Conservation (phyloP, 441 rosid species). For the Adansonia grandidieri region DNA sequence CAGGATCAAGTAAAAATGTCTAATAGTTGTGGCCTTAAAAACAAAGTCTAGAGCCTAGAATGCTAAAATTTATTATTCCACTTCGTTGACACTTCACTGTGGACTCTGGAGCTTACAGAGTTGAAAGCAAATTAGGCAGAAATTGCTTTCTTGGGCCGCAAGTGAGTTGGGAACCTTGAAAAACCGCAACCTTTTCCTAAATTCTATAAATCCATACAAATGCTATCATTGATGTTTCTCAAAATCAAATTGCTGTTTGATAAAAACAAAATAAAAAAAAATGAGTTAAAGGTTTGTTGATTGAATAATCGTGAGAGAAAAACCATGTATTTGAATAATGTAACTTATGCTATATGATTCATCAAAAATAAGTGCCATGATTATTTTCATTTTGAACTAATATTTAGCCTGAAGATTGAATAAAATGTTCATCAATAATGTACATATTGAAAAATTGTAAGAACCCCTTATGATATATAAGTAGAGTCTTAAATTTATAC, state of each 20-base stretch:
- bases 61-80: not conserved
- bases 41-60: not conserved
- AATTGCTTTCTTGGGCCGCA: not conserved
- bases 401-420: constrained; percentile 42
- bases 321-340: too few relatives aligned
- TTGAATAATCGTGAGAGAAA: too few relatives aligned
- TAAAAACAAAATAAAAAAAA: not conserved
- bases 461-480: too few relatives aligned
- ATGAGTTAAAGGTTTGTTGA: too few relatives aligned
- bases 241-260: not conserved
- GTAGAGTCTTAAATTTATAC: not conserved
- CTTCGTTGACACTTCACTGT: not conserved
- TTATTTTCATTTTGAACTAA: constrained; percentile 28
- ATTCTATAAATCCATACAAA: not conserved
- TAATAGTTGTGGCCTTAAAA: not conserved
- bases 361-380: constrained; percentile 31
- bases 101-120: not conserved
- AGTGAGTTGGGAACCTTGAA: not conserved
- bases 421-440: not conserved
- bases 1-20: too few relatives aligned
- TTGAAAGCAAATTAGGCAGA: not conserved
- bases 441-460: too few relatives aligned
- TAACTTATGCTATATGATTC: too few relatives aligned
- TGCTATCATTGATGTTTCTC: not conserved
- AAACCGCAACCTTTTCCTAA: not conserved